phyloP scores from a whole-genome alignment of 2,329 filamentous ascomycete species.

The Fusarium hainanense region DNA sequence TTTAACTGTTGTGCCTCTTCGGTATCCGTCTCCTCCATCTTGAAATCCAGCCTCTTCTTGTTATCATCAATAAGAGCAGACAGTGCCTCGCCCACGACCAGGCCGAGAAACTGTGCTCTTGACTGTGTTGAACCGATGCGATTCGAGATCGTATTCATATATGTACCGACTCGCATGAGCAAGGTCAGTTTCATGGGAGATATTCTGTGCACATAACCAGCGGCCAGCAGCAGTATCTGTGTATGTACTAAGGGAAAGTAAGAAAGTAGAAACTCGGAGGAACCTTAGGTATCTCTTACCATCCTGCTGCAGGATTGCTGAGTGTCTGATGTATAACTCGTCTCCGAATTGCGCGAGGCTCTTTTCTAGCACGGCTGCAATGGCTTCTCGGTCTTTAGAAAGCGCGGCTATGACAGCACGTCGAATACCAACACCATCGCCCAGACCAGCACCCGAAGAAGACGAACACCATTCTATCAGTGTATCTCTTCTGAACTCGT shows the following conservation, averaged over 20 bases:
- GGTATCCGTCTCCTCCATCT: constrained; percentile 80
- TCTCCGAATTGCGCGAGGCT: constrained; percentile 82
- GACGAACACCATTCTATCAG: constrained; percentile 74
- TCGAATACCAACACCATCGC: constrained; percentile 72
- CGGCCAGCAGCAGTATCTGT: constrained; percentile 80
- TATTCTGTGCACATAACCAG: constrained; percentile 78
- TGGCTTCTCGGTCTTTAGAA: constrained; percentile 60
- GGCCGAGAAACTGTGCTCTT: constrained; percentile 83
- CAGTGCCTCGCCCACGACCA: constrained; percentile 82
- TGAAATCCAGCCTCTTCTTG: constrained; percentile 82
- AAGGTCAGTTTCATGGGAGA: constrained; percentile 74
- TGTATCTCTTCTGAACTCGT: constrained; percentile 61
- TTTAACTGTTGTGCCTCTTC: constrained; percentile 82
- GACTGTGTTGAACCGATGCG: constrained; percentile 81
- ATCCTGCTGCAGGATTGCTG: constrained; percentile 88
- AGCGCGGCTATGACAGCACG: constrained; percentile 72
- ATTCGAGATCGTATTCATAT: constrained; percentile 85
- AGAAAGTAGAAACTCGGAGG: constrained; percentile 21
- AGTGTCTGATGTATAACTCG: constrained; percentile 85
- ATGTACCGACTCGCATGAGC: constrained; percentile 76
- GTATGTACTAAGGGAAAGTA: constrained; percentile 72
- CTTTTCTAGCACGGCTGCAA: constrained; percentile 72
- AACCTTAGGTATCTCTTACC: constrained; percentile 59
- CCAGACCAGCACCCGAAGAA: constrained; percentile 72
- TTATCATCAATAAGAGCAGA: constrained; percentile 73